Evolutionary conservation across 139 green algal species (phyloP), one percentile per base, ranked within the genome.

Genomic region (Tetradesmus lagerheimii): DNA sequence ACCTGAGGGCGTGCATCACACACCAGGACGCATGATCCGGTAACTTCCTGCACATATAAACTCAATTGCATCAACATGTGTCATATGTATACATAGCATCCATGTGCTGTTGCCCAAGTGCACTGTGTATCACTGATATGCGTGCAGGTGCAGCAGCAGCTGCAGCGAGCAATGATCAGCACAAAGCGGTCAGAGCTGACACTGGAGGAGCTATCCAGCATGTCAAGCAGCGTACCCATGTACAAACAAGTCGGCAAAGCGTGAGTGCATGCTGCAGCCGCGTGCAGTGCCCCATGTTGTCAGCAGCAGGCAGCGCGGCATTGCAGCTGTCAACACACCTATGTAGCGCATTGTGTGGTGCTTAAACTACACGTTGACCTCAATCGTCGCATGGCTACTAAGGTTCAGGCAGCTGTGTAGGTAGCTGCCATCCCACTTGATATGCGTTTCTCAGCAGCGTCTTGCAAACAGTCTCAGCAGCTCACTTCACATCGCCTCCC

Each of bases 211-310:
- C 64, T 91, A 18, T n/a, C n/a, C 9, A 38, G 50, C 6, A 37
- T 91, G 80, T 62, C 80, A 34, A 27, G 34, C 18, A 37, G 47
- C 25, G 88, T 76, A 9, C 64, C 80, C 37, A 74, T 88, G 43
- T 91, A 85, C 80, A 88, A 78, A 43, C 64, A 64, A 78, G 80
- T 91, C 2, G 88, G 88, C 43, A 91, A 77, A 80, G 80, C 88
- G 80, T 91, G 41, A 88, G 88, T 91, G 12, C 20, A 50, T 76
- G 38, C 35, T 25, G 27, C 50, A 29, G 37, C 31, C 35, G 12
- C n/a, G 43, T 2, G n/a, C 45, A 67, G 80, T 31, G 57, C 57
- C 57, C 23, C 12, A n/a, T 9, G 25, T 71, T 12, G 1, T 31
- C 1, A 41, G 14, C 15, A 67, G 29, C 27, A 31, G 43, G 12